These are phyloP conservation scores for Globisporangium nunn DNA, from an alignment of 352 stramenopile species.

Conservation along the genomic window DNA sequence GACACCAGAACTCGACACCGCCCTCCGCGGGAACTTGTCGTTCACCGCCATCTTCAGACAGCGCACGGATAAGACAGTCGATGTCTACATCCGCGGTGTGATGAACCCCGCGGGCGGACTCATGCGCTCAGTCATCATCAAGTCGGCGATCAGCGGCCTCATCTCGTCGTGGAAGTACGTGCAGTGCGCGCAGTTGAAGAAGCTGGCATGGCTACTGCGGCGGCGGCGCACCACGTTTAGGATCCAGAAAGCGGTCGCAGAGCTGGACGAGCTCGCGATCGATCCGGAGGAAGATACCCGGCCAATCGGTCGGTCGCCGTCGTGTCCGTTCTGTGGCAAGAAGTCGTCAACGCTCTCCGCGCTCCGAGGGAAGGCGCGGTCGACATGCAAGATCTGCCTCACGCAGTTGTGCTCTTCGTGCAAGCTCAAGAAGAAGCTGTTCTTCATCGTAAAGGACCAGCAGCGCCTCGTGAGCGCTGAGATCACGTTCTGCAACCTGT, in stretches of 20 bases:
- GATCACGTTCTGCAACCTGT: slow-evolving; percentile 31
- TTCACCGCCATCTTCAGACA: slow-evolving; percentile 48
- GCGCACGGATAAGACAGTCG: slow-evolving; percentile 32
- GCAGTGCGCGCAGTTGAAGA: slow-evolving; percentile 43
- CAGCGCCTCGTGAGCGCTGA: slow-evolving; percentile 21
- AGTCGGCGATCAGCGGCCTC: slow-evolving; percentile 34
- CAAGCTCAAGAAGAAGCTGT: slow-evolving; percentile 23
- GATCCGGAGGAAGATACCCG: background rate
- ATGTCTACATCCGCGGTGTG: slow-evolving; percentile 34
- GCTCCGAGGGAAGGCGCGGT: slow-evolving; percentile 13
- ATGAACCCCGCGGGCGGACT: slow-evolving; percentile 35
- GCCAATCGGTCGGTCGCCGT: slow-evolving; percentile 1
- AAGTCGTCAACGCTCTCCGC: slow-evolving; percentile 15
- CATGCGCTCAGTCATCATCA: slow-evolving; percentile 37
- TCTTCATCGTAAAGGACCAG: slow-evolving; percentile 30
- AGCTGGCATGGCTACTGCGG: slow-evolving; percentile 23
- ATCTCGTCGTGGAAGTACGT: slow-evolving; percentile 37
- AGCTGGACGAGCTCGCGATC: slow-evolving; percentile 1
- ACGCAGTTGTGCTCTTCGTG: slow-evolving; percentile 27
- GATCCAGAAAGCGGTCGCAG: slow-evolving; percentile 5
- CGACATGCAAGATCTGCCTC: slow-evolving; percentile 31
- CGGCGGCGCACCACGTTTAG: background rate
- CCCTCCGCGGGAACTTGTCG: slow-evolving; percentile 46
- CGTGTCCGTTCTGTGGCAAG: slow-evolving; percentile 22
- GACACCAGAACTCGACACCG: slow-evolving; percentile 22